A percentile compares a stretch with the other conserved stretches of the same genome.
phyloP scores from a whole-genome alignment of 148 eudicot species.

The Limonium bicolor region DNA sequence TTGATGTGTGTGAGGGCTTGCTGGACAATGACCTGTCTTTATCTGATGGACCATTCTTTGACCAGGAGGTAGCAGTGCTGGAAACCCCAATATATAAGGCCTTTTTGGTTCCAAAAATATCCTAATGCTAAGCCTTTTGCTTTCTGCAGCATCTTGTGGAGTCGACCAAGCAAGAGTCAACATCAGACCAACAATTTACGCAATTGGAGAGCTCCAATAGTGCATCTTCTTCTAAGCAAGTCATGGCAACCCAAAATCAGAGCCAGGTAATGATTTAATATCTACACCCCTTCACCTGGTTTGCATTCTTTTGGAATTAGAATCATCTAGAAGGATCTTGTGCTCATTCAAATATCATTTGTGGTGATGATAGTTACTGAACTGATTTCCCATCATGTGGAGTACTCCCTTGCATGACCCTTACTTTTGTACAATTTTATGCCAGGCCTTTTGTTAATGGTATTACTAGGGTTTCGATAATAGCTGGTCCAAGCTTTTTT shows the following conservation, averaged over 20 bases:
- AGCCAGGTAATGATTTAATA: conserved; percentile 25
- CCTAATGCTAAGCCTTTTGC: not conserved
- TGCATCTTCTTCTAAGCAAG: conserved; percentile 6
- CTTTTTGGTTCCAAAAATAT: too few relatives aligned
- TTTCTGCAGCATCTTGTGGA: conserved; percentile 16
- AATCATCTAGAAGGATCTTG: not conserved
- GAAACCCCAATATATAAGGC: not conserved
- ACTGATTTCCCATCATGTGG: not conserved
- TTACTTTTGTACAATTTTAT: not conserved
- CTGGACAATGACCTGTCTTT: conserved; percentile 13
- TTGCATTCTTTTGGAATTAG: not conserved
- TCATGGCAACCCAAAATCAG: conserved; percentile 2
- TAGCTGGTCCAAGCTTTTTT: too few relatives aligned
- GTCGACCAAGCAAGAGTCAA: conserved; percentile 16
- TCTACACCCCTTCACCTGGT: not conserved
- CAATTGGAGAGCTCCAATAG: conserved; percentile 11
- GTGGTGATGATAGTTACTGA: not conserved
- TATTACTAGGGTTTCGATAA: too few relatives aligned
- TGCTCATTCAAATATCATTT: not conserved
- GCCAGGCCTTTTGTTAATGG: too few relatives aligned
- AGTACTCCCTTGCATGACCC: not conserved
- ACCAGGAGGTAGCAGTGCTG: conserved; percentile 25
- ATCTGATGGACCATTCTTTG: conserved; percentile 21
- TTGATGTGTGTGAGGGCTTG: conserved; percentile 25
- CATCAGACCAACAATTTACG: conserved; percentile 17